Evolutionary conservation across 257 asterid species (phyloP).

Genomic region (Jacaranda copaia): DNA sequence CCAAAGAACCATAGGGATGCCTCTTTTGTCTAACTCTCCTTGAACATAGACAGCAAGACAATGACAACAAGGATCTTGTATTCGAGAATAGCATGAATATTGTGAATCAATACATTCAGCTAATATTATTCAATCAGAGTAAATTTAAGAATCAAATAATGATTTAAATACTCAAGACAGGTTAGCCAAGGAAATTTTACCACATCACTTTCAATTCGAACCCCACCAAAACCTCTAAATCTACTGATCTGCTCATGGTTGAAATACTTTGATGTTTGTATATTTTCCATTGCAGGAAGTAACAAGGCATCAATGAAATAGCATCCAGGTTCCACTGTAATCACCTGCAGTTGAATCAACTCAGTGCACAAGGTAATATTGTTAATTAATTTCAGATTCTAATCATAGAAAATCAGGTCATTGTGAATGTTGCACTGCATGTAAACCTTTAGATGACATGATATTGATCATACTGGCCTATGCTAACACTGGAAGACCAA

Average conservation of each 20-base stretch:
- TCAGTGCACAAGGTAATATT: constrained; percentile 27
- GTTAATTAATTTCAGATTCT: neutral
- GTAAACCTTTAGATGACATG: constrained; percentile 21
- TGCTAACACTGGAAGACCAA: constrained; percentile 13
- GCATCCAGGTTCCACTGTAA: constrained; percentile 98
- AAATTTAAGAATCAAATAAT: constrained; percentile 9
- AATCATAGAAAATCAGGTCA: constrained; percentile 12
- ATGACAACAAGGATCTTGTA: neutral
- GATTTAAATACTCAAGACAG: constrained; percentile 33
- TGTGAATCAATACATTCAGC: constrained; percentile 24
- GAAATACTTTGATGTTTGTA: constrained; percentile 72
- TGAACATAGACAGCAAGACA: neutral
- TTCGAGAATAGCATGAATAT: neutral
- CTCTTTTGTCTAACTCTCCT: neutral
- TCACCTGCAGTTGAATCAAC: constrained; percentile 66
- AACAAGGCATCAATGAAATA: constrained; percentile 89
- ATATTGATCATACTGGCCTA: neutral
- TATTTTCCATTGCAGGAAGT: constrained; percentile 83
- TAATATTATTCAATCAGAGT: constrained; percentile 7
- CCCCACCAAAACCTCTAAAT: constrained; percentile 89
- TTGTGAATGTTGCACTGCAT: neutral
- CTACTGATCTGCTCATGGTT: constrained; percentile 64
- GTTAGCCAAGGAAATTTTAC: constrained; percentile 51
- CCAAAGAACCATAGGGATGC: neutral
- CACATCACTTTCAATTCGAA: constrained; percentile 97